Base-by-base conservation (phyloP, 2,329 filamentous ascomycete species). In the Talaromyces rugulosus region DNA sequence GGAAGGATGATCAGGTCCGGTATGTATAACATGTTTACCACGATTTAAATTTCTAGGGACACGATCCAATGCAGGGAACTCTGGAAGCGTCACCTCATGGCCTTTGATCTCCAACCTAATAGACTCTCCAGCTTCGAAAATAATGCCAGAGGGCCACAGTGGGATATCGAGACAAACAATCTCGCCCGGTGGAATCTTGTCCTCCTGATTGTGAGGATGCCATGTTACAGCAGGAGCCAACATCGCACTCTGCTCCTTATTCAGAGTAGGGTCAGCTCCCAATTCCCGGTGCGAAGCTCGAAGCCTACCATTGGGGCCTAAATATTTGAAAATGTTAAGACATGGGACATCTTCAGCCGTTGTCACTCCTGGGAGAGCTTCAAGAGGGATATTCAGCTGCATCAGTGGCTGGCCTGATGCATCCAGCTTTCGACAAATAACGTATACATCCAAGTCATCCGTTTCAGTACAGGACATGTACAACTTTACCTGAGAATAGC, bases 401-500 rank as follows among this genome's bases (percentile, higher is more conserved):
- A 50, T 50, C 44, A 50, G 23, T 27, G 44, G 44, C 18, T 50
- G n/a, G n/a, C 44, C 44, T 4, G 44, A 50, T 50, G 44, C 44
- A 27, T 50, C 44, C n/a, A 50, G 44, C 11, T 50, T 50, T 50
- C 44, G 44, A 50, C 44, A 50, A 50, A 50, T 50, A 23, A 50
- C 44, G 16, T 50, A 50, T 1, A 50, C 44, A 14, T 50, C 44
- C 44, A 50, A 11, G 44, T 50, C 51, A 54, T 54, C n/a, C 3
- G 51, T 54, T 31, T 54, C 51, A 30, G 51, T 5, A 8, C 51
- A 54, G 0, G 77, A 80, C 68, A 82, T 77, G 69, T 78, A 80
- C 1, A 83, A 69, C 1, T 75, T 66, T 0, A 77, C 77, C 64
- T 81, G 81, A 14, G 80, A 73, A 0, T 77, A 67, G 4, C 80